Conservation (phyloP, 1,284 basidiomycete species). For the Inonotus hispidus region DNA sequence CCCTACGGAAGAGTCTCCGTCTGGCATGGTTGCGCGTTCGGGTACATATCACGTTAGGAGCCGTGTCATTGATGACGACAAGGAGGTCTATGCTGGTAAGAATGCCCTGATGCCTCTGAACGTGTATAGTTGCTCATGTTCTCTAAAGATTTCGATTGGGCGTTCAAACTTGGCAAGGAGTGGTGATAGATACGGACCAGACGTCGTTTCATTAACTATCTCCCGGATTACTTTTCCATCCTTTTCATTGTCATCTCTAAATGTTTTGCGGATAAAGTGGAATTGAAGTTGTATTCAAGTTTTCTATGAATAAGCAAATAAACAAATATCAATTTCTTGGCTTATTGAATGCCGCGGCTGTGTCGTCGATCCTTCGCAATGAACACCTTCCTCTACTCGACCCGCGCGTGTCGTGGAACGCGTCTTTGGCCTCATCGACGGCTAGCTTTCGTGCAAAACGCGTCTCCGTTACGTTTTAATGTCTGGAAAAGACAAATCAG, state of each 20-base stretch:
- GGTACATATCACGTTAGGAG: slow-evolving; percentile 75
- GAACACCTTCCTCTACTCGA: slow-evolving; percentile 15
- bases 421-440: slow-evolving; percentile 3
- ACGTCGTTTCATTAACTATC: background rate
- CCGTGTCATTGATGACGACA: slow-evolving; percentile 82
- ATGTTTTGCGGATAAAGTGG: slow-evolving; percentile 3
- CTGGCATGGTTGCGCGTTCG: slow-evolving; percentile 75
- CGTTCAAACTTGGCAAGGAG: slow-evolving; percentile 77
- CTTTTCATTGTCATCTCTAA: slow-evolving; percentile 11
- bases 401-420: slow-evolving; percentile 8
- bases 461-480: background rate
- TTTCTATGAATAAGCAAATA: background rate
- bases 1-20: slow-evolving; percentile 73
- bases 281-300: slow-evolving; percentile 13
- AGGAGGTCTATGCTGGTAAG: slow-evolving; percentile 67
- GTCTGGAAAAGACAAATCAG: background rate
- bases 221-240: background rate
- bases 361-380: background rate
- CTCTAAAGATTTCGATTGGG: slow-evolving; percentile 72
- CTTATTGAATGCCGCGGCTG: background rate
- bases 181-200: slow-evolving; percentile 42
- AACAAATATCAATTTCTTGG: background rate
- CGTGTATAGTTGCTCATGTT: slow-evolving; percentile 13
- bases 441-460: too few relatives aligned
- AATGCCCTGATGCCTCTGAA: slow-evolving; percentile 12